Evolutionary conservation across 106 monocot species (phyloP).

Genomic region (Dioscorea zingiberensis): DNA sequence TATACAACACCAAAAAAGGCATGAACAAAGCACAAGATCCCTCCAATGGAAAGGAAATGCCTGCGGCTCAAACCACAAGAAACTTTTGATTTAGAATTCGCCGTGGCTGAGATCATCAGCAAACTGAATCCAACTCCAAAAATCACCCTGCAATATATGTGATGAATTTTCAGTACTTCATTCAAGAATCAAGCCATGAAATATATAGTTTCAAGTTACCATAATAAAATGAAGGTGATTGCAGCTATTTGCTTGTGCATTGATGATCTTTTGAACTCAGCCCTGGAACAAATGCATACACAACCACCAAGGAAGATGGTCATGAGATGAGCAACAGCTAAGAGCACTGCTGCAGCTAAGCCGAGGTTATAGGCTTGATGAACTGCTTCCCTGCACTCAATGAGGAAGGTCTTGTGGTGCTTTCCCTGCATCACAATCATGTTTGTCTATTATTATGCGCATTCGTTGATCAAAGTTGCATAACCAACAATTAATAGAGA

Average conservation of each 20-base stretch:
- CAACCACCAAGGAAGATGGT: slow-evolving; percentile 69
- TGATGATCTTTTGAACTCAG: slow-evolving; percentile 19
- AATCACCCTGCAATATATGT: slow-evolving; percentile 35
- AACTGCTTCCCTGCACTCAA: slow-evolving; percentile 67
- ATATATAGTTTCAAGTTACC: slow-evolving; percentile 36
- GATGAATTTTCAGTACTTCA: not conserved
- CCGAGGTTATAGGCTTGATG: slow-evolving; percentile 60
- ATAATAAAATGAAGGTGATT: slow-evolving; percentile 41
- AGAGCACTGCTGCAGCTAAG: slow-evolving; percentile 47
- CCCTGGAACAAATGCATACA: slow-evolving; percentile 48
- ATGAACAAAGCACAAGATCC: slow-evolving; percentile 70
- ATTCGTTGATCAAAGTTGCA: too few species aligned
- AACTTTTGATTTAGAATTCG: slow-evolving; percentile 35
- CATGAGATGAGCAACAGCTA: slow-evolving; percentile 48
- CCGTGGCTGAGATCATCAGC: slow-evolving; percentile 56
- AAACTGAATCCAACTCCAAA: slow-evolving; percentile 35
- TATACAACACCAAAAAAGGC: slow-evolving; percentile 37
- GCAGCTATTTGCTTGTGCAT: slow-evolving; percentile 45
- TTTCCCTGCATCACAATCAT: slow-evolving; percentile 32
- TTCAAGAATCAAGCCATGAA: not conserved
- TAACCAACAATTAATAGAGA: not conserved
- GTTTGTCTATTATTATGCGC: too few species aligned
- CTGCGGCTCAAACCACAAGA: slow-evolving; percentile 38
- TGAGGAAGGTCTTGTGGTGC: slow-evolving; percentile 41
- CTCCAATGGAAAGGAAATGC: slow-evolving; percentile 49